Conservation (phyloP, 345 rosid species). For the Heritiera fomes region DNA sequence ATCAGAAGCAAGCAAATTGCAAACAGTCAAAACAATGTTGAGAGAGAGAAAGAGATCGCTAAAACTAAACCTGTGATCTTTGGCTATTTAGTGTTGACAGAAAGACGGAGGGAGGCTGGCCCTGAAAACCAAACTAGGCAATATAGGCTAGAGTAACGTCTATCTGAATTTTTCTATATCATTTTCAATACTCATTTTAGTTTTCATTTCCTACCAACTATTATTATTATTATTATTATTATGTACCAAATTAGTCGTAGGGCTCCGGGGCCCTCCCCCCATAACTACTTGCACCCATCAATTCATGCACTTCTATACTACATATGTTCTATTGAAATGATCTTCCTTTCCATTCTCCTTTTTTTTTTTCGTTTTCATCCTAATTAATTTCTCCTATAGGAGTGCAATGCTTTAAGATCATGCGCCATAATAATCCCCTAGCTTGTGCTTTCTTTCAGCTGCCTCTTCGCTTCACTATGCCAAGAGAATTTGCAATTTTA, state of each 20-base stretch:
- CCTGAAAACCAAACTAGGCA: constrained; percentile 13
- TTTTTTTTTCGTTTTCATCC: not conserved
- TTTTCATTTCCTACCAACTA: constrained; percentile 1
- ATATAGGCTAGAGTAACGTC: constrained; percentile 6
- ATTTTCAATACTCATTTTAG: not conserved
- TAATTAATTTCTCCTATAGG: too few species aligned
- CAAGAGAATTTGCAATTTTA: not conserved
- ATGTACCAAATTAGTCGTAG: not conserved
- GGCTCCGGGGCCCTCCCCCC: not conserved
- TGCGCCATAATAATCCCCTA: too few species aligned
- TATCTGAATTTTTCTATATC: not conserved
- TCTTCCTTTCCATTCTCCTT: not conserved
- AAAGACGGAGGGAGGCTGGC: not conserved
- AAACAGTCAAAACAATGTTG: constrained; percentile 1
- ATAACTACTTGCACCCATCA: not conserved
- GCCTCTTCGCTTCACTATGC: too few species aligned
- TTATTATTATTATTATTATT: not conserved
- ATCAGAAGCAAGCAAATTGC: not conserved
- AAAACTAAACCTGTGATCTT: not conserved
- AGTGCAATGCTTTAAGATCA: too few species aligned
- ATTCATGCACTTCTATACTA: not conserved
- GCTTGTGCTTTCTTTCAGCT: too few species aligned
- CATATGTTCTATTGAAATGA: not conserved
- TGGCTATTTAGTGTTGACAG: not conserved
- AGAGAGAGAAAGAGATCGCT: not conserved